Evolutionary conservation across 371 early-diverging fungal species (phyloP).

Genomic region (Mortierella sp.): DNA sequence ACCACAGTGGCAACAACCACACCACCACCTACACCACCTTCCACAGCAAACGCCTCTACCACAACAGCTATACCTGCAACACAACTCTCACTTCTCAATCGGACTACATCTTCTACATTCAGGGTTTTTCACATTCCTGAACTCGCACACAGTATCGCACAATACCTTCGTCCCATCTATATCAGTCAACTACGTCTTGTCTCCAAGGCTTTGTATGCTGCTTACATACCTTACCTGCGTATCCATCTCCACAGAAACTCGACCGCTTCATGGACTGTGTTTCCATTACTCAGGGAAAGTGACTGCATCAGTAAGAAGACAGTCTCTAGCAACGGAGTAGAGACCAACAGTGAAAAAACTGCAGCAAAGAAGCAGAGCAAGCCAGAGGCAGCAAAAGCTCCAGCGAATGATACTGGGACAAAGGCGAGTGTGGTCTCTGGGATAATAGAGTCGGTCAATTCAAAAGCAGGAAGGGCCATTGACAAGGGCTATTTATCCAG

Average conservation of each 20-base stretch:
- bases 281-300: slow-evolving; percentile 19
- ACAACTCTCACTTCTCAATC: neutral
- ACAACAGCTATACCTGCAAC: neutral
- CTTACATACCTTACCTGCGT: slow-evolving; percentile 35
- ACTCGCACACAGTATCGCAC: slow-evolving; percentile 33
- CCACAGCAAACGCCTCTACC: neutral
- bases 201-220: slow-evolving; percentile 27
- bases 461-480: neutral
- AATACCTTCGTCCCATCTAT: slow-evolving; percentile 36
- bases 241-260: slow-evolving; percentile 36
- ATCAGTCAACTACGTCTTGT: slow-evolving; percentile 37
- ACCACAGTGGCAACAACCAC: neutral
- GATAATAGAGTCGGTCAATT: neutral
- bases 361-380: neutral
- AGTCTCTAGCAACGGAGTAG: neutral
- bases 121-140: slow-evolving; percentile 45
- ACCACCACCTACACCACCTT: neutral
- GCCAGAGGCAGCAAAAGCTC: neutral
- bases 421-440: neutral
- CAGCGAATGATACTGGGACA: neutral
- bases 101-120: slow-evolving; percentile 12
- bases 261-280: slow-evolving; percentile 40
- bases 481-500: neutral
- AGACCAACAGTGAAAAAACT: neutral
- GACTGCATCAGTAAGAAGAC: neutral